phyloP scores from a whole-genome alignment of 331 rosid genomes.

The Malus hybrid region DNA sequence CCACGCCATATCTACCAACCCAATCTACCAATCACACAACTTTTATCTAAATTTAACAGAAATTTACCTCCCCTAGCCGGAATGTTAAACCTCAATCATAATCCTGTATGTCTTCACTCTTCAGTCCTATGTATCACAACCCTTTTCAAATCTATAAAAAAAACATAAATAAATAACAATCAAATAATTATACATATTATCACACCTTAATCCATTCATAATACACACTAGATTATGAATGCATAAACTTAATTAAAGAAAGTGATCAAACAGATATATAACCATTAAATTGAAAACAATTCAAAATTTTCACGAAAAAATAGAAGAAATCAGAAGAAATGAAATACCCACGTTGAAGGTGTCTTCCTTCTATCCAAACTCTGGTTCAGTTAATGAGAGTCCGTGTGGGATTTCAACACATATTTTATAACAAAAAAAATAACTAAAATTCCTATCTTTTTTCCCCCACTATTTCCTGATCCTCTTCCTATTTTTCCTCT shows the following conservation, averaged over 20 bases:
- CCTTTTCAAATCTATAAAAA: background rate
- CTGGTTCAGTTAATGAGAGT: background rate
- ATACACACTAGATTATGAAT: background rate
- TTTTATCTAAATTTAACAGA: background rate
- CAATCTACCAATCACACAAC: background rate
- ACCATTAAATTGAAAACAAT: too few relatives aligned
- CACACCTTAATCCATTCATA: background rate
- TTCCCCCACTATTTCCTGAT: background rate
- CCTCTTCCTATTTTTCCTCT: background rate
- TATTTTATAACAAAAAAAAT: background rate
- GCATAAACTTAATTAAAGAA: background rate
- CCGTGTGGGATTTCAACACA: background rate
- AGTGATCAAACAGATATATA: background rate
- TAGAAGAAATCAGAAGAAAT: background rate
- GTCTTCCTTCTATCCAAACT: background rate
- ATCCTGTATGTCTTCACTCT: background rate
- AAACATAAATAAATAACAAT: background rate
- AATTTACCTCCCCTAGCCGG: background rate
- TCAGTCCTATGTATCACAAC: background rate
- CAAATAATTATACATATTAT: too few relatives aligned
- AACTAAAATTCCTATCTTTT: background rate
- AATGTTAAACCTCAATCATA: background rate
- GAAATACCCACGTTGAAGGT: background rate
- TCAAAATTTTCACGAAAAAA: background rate
- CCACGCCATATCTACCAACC: constrained; percentile 65